These are phyloP conservation scores for Peniophora sp. DNA, from an alignment of 1,284 basidiomycete species.

Conservation along the genomic window DNA sequence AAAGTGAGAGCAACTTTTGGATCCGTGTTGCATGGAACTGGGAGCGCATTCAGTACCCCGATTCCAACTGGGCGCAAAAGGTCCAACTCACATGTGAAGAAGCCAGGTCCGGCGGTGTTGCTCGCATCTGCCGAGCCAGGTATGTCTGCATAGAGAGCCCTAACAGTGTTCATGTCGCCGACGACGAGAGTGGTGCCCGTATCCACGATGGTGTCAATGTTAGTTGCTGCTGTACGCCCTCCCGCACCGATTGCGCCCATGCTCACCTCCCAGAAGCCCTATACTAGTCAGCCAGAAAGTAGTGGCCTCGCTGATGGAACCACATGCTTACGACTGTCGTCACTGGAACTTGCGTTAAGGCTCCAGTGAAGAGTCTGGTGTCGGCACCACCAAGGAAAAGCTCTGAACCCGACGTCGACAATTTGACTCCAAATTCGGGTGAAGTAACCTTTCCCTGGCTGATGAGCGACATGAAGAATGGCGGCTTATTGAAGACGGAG, in stretches of 20 bases:
- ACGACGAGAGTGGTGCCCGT: constrained; percentile 39
- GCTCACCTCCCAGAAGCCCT: constrained; percentile 21
- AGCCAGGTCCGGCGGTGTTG: constrained; percentile 6
- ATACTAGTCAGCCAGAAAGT: background rate
- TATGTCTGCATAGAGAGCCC: constrained; percentile 30
- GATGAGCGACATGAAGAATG: constrained; percentile 24
- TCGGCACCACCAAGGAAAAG: constrained; percentile 46
- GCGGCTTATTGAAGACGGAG: constrained; percentile 18
- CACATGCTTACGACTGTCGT: constrained; percentile 2
- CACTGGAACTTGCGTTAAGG: constrained; percentile 27
- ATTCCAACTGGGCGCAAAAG: background rate
- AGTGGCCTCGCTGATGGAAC: too few relatives aligned
- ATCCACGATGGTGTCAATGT: constrained; percentile 24
- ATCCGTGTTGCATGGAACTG: constrained; percentile 16
- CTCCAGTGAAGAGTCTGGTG: constrained; percentile 25
- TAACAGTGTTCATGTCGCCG: constrained; percentile 33
- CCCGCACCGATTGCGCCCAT: constrained; percentile 12
- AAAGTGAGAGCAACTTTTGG: constrained; percentile 16
- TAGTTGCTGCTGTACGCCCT: constrained; percentile 7
- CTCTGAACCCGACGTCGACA: constrained; percentile 36
- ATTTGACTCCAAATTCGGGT: constrained; percentile 39
- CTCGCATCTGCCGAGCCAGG: constrained; percentile 21
- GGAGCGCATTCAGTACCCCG: too few relatives aligned
- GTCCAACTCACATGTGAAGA: constrained; percentile 9
- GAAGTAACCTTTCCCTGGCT: constrained; percentile 21